Evolutionary conservation across 1,284 basidiomycete genomes (phyloP), one percentile per base, ranked within the genome.

Genomic region (Ustilago cynodontis): DNA sequence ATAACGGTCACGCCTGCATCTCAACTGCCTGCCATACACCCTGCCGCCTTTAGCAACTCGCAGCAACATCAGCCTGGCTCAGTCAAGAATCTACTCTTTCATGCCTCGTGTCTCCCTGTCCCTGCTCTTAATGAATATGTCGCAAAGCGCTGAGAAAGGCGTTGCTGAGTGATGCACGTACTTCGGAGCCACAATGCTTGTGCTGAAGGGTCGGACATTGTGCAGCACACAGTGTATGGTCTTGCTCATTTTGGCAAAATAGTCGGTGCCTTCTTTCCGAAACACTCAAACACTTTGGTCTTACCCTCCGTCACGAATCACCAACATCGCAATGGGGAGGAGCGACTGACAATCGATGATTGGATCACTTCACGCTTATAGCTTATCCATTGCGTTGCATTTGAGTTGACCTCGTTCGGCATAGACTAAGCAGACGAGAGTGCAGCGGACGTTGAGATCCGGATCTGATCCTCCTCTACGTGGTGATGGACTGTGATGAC

Each of bases 141-240:
- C 65, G 49, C 65, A 49, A 26, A 13, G 9, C 31, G 43, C 37
- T 31, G 28, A 22, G 22, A 51, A 31, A 20, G 28, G 43, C 16
- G 47, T 18, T 52, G 62, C 50, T 47, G 49, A 62, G 69, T 52
- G 55, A 71, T 71, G 69, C 59, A 71, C 69, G 50, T 55, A 29
- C n/a, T 58, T 70, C 57, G 68, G 58, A 65, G 43, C 10, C 56
- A 35, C 28, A 26, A 58, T 31, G 56, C 39, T 29, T 10, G 18
- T 51, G 22, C 41, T 29, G 13, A 11, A 31, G 26, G n/a, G 10
- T 31, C 50, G 47, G n/a, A 22, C 43, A 8, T 45, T 45, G 26
- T 24, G 47, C 47, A 28, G 31, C 29, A 35, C 51, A 35, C 51
- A 20, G 31, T 53, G 10, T 33, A 29, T 50, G 64, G 20, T 22